Percentiles rank a stretch among this genome's conserved stretches.
Conservation (phyloP, 2,329 filamentous ascomycete genomes). For the Penicillium corylophilum region DNA sequence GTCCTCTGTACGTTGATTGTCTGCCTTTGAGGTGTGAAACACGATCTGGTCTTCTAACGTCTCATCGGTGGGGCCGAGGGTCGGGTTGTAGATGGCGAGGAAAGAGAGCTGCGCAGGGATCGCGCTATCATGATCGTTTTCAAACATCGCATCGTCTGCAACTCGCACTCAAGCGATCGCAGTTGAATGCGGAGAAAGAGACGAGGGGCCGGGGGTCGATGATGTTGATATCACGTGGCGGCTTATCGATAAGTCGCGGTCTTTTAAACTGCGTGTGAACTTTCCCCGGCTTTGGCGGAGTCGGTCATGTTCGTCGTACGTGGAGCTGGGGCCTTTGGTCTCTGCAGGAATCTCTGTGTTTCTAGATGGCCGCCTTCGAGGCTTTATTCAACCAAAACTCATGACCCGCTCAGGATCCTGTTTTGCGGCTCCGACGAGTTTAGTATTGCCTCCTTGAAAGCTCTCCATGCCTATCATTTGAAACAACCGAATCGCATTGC, state of each 20-base stretch:
- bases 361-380: constrained; percentile 16
- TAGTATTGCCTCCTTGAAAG: constrained; percentile 73
- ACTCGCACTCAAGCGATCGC: constrained; percentile 9
- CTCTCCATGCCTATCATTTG: constrained; percentile 62
- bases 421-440: constrained; percentile 95
- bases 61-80: constrained; percentile 70
- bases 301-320: constrained; percentile 27
- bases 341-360: constrained; percentile 19
- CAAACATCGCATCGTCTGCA: constrained; percentile 39
- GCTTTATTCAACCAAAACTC: constrained; percentile 31
- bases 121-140: constrained; percentile 42
- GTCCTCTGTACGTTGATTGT: constrained; percentile 24
- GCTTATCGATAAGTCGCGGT: constrained; percentile 26
- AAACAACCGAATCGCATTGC: constrained; percentile 57
- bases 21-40: constrained; percentile 72
- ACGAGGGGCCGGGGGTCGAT: constrained; percentile 14
- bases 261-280: constrained; percentile 7
- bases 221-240: constrained; percentile 37
- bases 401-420: constrained; percentile 71
- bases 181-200: constrained; percentile 8
- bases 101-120: constrained; percentile 84
- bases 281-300: constrained; percentile 2
- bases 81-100: constrained; percentile 92
- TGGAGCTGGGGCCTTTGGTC: constrained; percentile 21
- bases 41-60: constrained; percentile 80